Evolutionary conservation across 2,329 filamentous ascomycete genomes (phyloP).

Genomic region (Pseudocercospora macadamiae): DNA sequence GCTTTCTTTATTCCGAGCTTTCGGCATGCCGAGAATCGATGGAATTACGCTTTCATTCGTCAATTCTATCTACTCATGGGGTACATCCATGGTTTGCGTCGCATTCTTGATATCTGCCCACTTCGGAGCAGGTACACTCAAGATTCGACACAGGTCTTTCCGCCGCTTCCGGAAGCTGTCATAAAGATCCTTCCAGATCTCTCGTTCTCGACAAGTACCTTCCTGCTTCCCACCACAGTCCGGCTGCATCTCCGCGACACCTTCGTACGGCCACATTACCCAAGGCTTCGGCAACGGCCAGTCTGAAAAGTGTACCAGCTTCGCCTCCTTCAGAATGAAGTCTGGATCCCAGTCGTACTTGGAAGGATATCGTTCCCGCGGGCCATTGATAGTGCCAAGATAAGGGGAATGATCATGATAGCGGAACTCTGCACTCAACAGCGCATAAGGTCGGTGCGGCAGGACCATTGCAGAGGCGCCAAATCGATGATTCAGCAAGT

Average conservation of each 20-base stretch:
- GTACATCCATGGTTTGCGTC: too few species aligned
- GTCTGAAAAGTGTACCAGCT: slow-evolving; percentile 71
- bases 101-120: slow-evolving; percentile 29
- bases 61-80: not conserved
- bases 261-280: slow-evolving; percentile 52
- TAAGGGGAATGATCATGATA: slow-evolving; percentile 55
- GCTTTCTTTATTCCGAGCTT: too few species aligned
- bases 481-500: slow-evolving; percentile 65
- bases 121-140: slow-evolving; percentile 35
- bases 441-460: slow-evolving; percentile 65
- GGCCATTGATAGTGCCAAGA: slow-evolving; percentile 53
- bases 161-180: slow-evolving; percentile 48
- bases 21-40: too few species aligned
- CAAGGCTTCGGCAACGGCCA: slow-evolving; percentile 71
- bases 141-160: slow-evolving; percentile 43
- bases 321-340: slow-evolving; percentile 60
- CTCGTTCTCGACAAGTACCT: slow-evolving; percentile 39
- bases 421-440: slow-evolving; percentile 67
- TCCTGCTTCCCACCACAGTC: slow-evolving; percentile 41
- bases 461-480: slow-evolving; percentile 63
- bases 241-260: slow-evolving; percentile 49
- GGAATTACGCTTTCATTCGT: too few species aligned
- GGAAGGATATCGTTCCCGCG: slow-evolving; percentile 43
- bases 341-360: slow-evolving; percentile 62
- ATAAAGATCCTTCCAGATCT: slow-evolving; percentile 51